Evolutionary conservation across 1,139 yeast species (phyloP), one percentile per base, ranked within the genome.

Genomic region (Spathaspora jeffriesii): DNA sequence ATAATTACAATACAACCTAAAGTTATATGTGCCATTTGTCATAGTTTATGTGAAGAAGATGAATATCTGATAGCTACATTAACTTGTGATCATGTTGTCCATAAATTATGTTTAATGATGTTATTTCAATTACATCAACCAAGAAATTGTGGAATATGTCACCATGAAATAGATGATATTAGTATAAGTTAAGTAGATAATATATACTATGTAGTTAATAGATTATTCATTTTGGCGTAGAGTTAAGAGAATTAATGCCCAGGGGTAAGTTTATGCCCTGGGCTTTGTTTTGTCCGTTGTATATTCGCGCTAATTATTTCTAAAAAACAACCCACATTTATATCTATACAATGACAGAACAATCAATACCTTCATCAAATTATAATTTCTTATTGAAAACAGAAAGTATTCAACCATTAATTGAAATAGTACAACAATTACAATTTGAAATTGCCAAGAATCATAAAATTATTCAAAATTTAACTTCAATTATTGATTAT

Each of bases 341-440:
- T 6, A 5, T 9, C 25, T 6, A 9, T 22, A 5, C 25, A 5
- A 17, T 34, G 38, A 18, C 38, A 8, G 23, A 34, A 18, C 38
- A 17, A 34, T 28, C 34, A 18, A n/a, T 42, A 14, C 18, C 44
- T 17, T 36, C 45, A 17, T 22, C 50, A 25, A 48, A 45, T 22
- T 50, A 53, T 45, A 56, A 61, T 45, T 68, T 62, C 44, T 57
- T 70, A 41, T 59, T 72, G 30, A 71, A 70, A 47, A 71, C 75
- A 7, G 79, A 73, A 49, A 71, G 68, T 48, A 59, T 64, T 40
- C 64, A 63, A 39, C 76, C 76, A 4, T 55, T 73, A 17, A 36
- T 61, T 1, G 58, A 55, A 2, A 50, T 65, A 8, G 51, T 68
- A 1, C 56, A 55, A n/a, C 56, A 59, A 25, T 52, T 73, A 11